Base-by-base conservation (phyloP, 257 asterid genomes). In the Buddleja alternifolia region DNA sequence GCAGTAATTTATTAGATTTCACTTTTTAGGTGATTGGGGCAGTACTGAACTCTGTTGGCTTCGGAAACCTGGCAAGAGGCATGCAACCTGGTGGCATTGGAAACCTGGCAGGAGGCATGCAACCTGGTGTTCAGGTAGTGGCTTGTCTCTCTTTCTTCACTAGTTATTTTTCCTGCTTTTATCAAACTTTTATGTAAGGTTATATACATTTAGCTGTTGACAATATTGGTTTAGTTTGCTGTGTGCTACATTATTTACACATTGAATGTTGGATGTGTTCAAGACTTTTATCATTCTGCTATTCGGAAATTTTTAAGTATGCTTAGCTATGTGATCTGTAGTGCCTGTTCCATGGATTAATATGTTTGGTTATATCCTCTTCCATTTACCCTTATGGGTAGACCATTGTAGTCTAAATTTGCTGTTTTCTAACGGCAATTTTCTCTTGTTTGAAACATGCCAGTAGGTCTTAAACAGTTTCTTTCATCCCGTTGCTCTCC, bases 11-110 rank as follows among this genome's bases (percentile, higher is more conserved):
- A 65, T 62, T 59, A 2, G 11, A 14, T 39, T 39, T 62, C 10
- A 51, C 29, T 55, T 32, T 75, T 62, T 64, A 94, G 99, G 93
- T 91, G 50, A 84, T 94, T 65, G 99, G 99, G 73, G 90, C 96
- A 45, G 99, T 91, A 74, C 53, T 94, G 72, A 94, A 85, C 77
- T 73, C 89, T 21, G 76, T 91, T 32, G 96, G 97, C 19, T 72
- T 91, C 36, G 89, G 90, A 67, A 79, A 77, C 80, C 83, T 67
- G 85, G 67, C 87, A 53, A 89, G 86, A 57, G 92, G 84, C 67
- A 47, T 76, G 67, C 92, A 83, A 63, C 85, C 94, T 50, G 84
- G 86, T 64, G 51, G 97, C 19, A 73, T 91, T 41, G 89, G 90
- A 67, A 79, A 77, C 80, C 83, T 67, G 85, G 67, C 87, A 53